Evolutionary conservation across 2,329 filamentous ascomycete genomes (phyloP).

Genomic region (Malbranchea zuffiana): DNA sequence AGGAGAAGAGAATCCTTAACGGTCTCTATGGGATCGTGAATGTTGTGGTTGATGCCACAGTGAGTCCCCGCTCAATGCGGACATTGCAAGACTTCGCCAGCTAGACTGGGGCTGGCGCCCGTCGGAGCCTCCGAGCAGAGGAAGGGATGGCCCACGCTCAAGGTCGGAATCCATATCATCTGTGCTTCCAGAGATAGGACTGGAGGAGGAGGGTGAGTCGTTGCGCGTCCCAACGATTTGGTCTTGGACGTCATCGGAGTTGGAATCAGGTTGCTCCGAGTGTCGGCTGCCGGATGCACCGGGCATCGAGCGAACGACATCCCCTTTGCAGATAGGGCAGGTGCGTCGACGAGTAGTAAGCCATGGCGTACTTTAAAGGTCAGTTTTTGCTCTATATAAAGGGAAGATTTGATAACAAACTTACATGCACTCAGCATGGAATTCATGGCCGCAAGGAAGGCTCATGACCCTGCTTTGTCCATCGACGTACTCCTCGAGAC

Average conservation of each 20-base stretch:
- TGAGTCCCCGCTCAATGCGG: constrained; percentile 37
- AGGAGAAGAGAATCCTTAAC: constrained; percentile 19
- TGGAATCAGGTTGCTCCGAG: constrained; percentile 28
- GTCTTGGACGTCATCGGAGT: constrained; percentile 36
- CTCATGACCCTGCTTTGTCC: constrained; percentile 95
- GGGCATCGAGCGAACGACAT: constrained; percentile 60
- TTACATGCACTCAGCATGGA: constrained; percentile 97
- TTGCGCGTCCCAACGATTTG: constrained; percentile 37
- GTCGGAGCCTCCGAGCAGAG: constrained; percentile 22
- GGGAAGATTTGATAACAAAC: constrained; percentile 32
- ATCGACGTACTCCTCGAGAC: constrained; percentile 90
- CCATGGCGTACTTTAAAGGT: constrained; percentile 68
- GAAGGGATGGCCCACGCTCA: constrained; percentile 31
- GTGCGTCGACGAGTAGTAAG: constrained; percentile 87
- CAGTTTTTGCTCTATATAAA: constrained; percentile 15
- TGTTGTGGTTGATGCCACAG: constrained; percentile 34
- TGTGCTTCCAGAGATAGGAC: constrained; percentile 33
- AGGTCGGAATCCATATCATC: constrained; percentile 33
- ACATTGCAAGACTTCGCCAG: constrained; percentile 38
- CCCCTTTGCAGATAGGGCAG: constrained; percentile 97
- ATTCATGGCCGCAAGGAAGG: constrained; percentile 92
- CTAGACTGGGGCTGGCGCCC: constrained; percentile 25
- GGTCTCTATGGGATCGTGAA: constrained; percentile 25
- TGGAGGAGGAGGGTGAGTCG: constrained; percentile 41
- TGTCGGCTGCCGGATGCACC: constrained; percentile 2